Evolutionary conservation across 495 filamentous ascomycete species (phyloP).

Genomic region (Xanthoparmelia taractica): DNA sequence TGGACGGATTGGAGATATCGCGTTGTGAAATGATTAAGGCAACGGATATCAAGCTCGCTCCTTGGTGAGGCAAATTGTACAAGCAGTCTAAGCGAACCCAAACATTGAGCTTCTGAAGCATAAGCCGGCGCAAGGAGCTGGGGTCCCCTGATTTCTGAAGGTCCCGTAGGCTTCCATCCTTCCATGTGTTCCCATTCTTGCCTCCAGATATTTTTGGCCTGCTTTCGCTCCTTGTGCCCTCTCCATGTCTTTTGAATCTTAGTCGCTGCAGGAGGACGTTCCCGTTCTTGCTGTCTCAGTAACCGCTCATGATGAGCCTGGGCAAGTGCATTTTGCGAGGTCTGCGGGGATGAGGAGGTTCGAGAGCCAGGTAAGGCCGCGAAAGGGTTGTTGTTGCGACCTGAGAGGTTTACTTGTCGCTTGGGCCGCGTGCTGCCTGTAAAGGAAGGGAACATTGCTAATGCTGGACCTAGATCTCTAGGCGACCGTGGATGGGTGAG

Average conservation of each 20-base stretch:
- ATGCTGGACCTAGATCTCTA: neutral
- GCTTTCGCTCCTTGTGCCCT: constrained; percentile 58
- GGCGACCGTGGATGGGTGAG: neutral
- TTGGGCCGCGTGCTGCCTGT: constrained; percentile 77
- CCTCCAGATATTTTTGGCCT: constrained; percentile 51
- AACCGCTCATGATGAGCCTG: constrained; percentile 78
- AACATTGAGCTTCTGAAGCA: constrained; percentile 40
- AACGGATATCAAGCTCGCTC: constrained; percentile 35
- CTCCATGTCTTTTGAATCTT: constrained; percentile 78
- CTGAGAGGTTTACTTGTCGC: constrained; percentile 90
- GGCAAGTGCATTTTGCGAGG: constrained; percentile 67
- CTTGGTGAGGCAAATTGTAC: constrained; percentile 42
- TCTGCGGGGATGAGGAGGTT: constrained; percentile 39
- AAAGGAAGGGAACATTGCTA: constrained; percentile 78
- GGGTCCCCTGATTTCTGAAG: constrained; percentile 9
- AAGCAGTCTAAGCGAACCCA: constrained; percentile 41
- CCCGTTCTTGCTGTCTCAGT: constrained; percentile 72
- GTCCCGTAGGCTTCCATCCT: constrained; percentile 22
- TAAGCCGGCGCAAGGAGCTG: constrained; percentile 29
- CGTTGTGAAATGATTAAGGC: constrained; percentile 40
- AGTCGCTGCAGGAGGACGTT: constrained; percentile 64
- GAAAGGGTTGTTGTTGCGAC: constrained; percentile 71
- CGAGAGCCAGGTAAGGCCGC: constrained; percentile 39
- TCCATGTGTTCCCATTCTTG: constrained; percentile 57
- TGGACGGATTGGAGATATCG: constrained; percentile 38